Base-by-base conservation (phyloP, 805 yeast genomes). In the Diddensiella santjacobensis region DNA sequence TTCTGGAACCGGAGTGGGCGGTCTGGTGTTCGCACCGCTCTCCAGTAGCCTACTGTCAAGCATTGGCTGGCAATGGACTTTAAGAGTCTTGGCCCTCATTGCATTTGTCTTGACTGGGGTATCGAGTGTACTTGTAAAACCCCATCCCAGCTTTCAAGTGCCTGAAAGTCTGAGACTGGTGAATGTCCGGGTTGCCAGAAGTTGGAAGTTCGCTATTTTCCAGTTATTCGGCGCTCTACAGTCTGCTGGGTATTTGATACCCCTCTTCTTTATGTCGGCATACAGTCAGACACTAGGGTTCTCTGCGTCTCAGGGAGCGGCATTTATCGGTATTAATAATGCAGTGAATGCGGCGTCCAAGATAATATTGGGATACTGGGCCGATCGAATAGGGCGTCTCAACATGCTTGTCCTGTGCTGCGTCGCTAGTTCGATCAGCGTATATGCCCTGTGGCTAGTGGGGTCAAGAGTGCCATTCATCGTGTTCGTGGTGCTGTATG, bases 351-450 rank as follows among this genome's bases (percentile, higher is more conserved):
- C 58, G n/a, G 23, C 46, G 3, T 48, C 53, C 2, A 66, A 86
- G 44, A 65, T 70, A 18, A 50, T 78, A 3, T 80, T 84, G 1
- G 84, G 83, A 3, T 60, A 67, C 38, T 51, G 71, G 4, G 80
- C 84, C 2, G 85, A 80, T 57, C 56, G 60, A 22, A 50, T 71
- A 26, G 88, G 88, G 2, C 68, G 74, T 23, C 77, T 75, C 60
- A 82, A 80, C 58, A 70, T 79, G 52, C 74, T 80, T 72, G 62
- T 71, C 3, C 29, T 69, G 1, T 72, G 79, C 71, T 60, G 75
- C 19, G 22, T 62, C 2, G 65, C 78, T 5, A 67, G 77, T 19
- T 64, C 73, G 1, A n/a, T 79, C 1, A 60, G 78, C 11, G 70
- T 77, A 1, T 66, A 83, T 44, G 69, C 70, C 0, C 59, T 83